Conservation (phyloP, 257 asterid genomes). For the Nicotiana benthamiana region DNA sequence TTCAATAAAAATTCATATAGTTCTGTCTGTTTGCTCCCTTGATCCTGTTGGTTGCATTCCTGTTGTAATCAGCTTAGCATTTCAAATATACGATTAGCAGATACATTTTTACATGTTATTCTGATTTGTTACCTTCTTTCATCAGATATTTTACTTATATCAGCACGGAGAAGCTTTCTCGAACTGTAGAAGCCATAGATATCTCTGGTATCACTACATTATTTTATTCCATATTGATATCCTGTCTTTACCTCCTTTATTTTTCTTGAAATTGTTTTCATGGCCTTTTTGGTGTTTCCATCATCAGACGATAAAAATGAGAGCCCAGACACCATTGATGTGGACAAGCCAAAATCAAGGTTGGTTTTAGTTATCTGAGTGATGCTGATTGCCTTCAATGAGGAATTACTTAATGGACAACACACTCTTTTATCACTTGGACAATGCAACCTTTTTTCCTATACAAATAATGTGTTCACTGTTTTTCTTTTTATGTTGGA, state of each 20-base stretch:
- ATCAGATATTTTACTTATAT: constrained; percentile 71
- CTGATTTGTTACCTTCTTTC: constrained; percentile 2
- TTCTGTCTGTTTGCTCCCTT: neutral
- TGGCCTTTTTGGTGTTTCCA: neutral
- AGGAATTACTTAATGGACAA: neutral
- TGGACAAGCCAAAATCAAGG: constrained; percentile 40
- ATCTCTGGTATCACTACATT: constrained; percentile 14
- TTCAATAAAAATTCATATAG: neutral
- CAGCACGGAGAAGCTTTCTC: constrained; percentile 61
- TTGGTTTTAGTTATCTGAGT: constrained; percentile 15
- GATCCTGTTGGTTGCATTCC: neutral
- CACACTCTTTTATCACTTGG: neutral
- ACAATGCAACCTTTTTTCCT: neutral
- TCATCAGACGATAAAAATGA: constrained; percentile 31
- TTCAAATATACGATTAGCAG: neutral
- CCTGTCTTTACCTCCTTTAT: neutral
- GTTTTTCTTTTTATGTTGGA: neutral
- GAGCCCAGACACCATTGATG: constrained; percentile 17
- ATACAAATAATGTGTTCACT: neutral
- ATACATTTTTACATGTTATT: neutral
- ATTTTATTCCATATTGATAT: neutral
- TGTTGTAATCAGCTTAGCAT: neutral
- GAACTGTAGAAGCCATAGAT: constrained; percentile 47
- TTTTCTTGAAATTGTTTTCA: neutral
- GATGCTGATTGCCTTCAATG: neutral